Evolutionary conservation across 2,329 filamentous ascomycete species (phyloP).

Genomic region (Paecilomyces formosus): DNA sequence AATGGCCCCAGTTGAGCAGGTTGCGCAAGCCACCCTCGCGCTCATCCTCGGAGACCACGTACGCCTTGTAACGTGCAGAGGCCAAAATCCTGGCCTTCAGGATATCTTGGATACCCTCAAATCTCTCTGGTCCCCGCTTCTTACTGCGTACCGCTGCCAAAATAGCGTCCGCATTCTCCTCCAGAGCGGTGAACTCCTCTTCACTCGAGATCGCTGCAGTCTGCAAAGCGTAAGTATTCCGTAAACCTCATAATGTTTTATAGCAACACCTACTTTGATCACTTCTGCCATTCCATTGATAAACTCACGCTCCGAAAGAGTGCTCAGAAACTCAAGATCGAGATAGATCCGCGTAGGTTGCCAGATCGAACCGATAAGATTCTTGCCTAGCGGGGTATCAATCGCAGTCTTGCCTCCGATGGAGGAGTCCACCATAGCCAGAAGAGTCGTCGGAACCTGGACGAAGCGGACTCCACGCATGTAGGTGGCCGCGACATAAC

Average conservation of each 20-base stretch:
- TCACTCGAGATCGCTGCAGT: slow-evolving; percentile 96
- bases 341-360: slow-evolving; percentile 92
- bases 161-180: slow-evolving; percentile 71
- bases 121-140: slow-evolving; percentile 49
- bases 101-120: slow-evolving; percentile 62
- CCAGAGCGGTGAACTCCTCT: slow-evolving; percentile 73
- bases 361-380: slow-evolving; percentile 93
- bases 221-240: slow-evolving; percentile 28
- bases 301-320: slow-evolving; percentile 82
- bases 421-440: slow-evolving; percentile 97
- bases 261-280: slow-evolving; percentile 55
- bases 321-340: slow-evolving; percentile 85
- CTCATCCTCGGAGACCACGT: slow-evolving; percentile 90
- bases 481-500: slow-evolving; percentile 94
- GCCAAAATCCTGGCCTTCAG: slow-evolving; percentile 77
- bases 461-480: slow-evolving; percentile 97
- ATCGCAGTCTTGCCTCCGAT: slow-evolving; percentile 99
- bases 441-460: slow-evolving; percentile 87
- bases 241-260: neutral
- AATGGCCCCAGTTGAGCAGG: slow-evolving; percentile 94
- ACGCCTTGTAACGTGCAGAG: slow-evolving; percentile 87
- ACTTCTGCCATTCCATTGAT: slow-evolving; percentile 99
- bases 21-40: slow-evolving; percentile 90
- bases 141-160: slow-evolving; percentile 61
- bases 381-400: slow-evolving; percentile 92